Percentiles rank a stretch among this genome's conserved stretches.
Conservation (phyloP, 2,329 filamentous ascomycete genomes). For the Metarhizium humberi region DNA sequence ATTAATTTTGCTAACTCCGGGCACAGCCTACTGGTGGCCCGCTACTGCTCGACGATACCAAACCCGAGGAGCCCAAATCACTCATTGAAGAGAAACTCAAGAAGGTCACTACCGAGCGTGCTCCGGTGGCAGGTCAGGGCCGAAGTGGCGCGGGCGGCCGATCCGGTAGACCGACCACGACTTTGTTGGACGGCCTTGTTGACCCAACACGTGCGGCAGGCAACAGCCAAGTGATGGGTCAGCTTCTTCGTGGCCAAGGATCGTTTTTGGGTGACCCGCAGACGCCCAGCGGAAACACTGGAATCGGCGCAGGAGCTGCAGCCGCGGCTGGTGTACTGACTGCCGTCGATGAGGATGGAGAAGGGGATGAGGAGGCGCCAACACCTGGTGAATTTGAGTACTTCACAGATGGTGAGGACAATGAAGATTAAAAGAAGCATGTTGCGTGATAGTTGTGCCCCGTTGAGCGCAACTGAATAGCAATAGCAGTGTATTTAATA, state of each 20-base stretch:
- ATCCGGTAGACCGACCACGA: constrained; percentile 22
- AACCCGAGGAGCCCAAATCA: constrained; percentile 67
- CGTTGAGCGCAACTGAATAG: not conserved
- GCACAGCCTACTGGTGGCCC: constrained; percentile 82
- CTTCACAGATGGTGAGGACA: constrained; percentile 55
- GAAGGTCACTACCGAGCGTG: constrained; percentile 59
- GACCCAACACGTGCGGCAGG: constrained; percentile 21
- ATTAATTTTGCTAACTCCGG: constrained; percentile 13
- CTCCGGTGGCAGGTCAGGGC: constrained; percentile 42
- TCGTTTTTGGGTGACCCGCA: constrained; percentile 20
- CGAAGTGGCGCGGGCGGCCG: constrained; percentile 18
- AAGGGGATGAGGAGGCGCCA: constrained; percentile 62
- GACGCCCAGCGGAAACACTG: constrained; percentile 27
- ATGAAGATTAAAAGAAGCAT: constrained; percentile 16
- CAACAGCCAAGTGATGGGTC: constrained; percentile 28
- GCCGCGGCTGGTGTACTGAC: constrained; percentile 75
- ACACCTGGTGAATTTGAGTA: constrained; percentile 70
- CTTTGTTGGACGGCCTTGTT: constrained; percentile 26
- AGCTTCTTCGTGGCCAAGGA: constrained; percentile 32
- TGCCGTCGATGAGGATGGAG: constrained; percentile 76
- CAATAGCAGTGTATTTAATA: constrained; percentile 7
- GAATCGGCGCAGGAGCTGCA: constrained; percentile 43
- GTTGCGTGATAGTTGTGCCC: not conserved
- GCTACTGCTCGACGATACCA: constrained; percentile 78
- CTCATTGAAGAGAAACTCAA: constrained; percentile 88